A percentile compares a stretch with the other conserved stretches of the same genome.
Conservation (phyloP, 225 moss, liverwort and hornwort genomes). For the Physcomitrium patens region DNA sequence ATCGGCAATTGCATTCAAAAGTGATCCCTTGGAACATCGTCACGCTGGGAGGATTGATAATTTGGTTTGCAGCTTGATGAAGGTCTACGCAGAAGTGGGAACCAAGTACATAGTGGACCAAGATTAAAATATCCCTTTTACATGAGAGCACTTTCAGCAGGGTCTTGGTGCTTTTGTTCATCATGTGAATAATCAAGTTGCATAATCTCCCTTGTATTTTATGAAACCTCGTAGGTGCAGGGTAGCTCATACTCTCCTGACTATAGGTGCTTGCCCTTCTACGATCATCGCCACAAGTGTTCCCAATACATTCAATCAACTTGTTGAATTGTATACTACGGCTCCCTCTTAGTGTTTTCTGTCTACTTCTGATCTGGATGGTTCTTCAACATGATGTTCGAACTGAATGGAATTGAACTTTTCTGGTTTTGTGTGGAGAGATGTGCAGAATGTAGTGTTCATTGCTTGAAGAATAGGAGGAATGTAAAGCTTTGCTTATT, state of each 20-base stretch:
- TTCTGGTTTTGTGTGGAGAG: no score
- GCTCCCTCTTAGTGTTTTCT: neutral
- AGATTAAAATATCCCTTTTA: no score
- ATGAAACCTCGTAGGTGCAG: constrained; percentile 37
- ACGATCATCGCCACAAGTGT: constrained; percentile 27
- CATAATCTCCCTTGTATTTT: constrained; percentile 40
- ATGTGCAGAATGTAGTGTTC: no score
- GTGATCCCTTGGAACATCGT: no score
- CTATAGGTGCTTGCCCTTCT: neutral
- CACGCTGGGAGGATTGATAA: neutral
- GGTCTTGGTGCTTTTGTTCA: no score
- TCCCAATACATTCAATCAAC: constrained; percentile 34
- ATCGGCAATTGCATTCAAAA: no score
- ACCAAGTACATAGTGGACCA: constrained; percentile 6
- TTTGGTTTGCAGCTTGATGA: constrained; percentile 13
- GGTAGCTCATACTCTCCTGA: constrained; percentile 27
- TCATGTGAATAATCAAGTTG: no score
- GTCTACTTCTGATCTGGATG: neutral
- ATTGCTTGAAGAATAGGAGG: no score
- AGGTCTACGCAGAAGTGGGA: neutral
- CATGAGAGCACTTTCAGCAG: no score
- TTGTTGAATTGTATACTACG: constrained; percentile 24
- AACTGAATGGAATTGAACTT: no score
- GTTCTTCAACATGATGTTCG: no score
- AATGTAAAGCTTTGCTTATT: no score